These are phyloP conservation scores for Coemansia reversa DNA, from an alignment of 192 early-diverging fungal genomes.

Conservation along the genomic window DNA sequence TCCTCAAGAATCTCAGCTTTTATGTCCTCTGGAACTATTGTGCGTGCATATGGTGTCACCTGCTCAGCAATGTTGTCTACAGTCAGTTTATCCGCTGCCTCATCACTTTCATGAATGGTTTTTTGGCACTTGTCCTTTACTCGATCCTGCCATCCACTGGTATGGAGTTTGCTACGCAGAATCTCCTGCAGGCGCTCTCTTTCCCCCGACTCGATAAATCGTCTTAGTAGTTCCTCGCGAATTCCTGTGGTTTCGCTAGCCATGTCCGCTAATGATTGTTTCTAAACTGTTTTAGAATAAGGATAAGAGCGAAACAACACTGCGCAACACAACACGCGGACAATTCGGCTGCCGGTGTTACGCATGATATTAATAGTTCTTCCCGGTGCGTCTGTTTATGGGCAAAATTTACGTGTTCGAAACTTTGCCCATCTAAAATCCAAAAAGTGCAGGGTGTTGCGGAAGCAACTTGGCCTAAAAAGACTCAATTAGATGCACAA, in stretches of 20 bases:
- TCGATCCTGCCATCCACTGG: slow-evolving; percentile 53
- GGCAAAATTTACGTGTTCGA: too few relatives aligned
- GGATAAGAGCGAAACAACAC: not conserved
- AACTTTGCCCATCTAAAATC: too few relatives aligned
- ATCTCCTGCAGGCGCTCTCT: slow-evolving; percentile 55
- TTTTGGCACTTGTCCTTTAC: slow-evolving; percentile 53
- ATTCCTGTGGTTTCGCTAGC: slow-evolving; percentile 31
- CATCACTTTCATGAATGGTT: slow-evolving; percentile 32
- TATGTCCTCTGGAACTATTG: slow-evolving; percentile 43
- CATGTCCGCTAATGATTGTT: slow-evolving; percentile 12
- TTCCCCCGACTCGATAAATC: slow-evolving; percentile 54
- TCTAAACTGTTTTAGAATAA: slow-evolving; percentile 6
- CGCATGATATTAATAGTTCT: too few relatives aligned
- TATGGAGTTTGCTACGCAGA: slow-evolving; percentile 44
- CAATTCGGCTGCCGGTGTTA: too few relatives aligned
- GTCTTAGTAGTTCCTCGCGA: slow-evolving; percentile 48
- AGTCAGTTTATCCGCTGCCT: slow-evolving; percentile 33
- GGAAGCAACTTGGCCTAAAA: too few relatives aligned
- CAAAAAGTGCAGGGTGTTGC: too few relatives aligned
- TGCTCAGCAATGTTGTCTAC: slow-evolving; percentile 48
- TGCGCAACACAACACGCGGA: not conserved
- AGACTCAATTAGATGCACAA: too few relatives aligned
- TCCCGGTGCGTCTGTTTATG: too few relatives aligned
- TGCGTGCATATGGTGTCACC: slow-evolving; percentile 47
- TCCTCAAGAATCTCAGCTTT: slow-evolving; percentile 51